Conservation (phyloP, 331 rosid genomes). For the Arachis monticola region DNA sequence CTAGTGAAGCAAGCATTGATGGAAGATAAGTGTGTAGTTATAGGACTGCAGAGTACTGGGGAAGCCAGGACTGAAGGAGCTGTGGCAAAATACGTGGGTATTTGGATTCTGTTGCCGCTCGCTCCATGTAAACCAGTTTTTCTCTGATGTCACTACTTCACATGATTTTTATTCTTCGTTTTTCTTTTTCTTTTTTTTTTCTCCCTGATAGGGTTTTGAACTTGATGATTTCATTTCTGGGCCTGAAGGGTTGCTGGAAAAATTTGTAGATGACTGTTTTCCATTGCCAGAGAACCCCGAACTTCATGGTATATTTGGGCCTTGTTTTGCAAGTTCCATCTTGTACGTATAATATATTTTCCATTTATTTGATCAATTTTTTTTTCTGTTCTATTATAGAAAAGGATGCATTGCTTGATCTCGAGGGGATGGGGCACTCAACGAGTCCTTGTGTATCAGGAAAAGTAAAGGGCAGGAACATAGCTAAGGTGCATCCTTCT, state of each 20-base stretch:
- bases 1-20: slow-evolving; percentile 81
- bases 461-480: slow-evolving; percentile 91
- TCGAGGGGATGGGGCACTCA: slow-evolving; percentile 89
- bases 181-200: background rate
- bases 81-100: slow-evolving; percentile 92
- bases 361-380: slow-evolving; percentile 13
- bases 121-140: slow-evolving; percentile 29
- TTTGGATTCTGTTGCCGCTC: slow-evolving; percentile 34
- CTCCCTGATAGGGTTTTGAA: slow-evolving; percentile 75
- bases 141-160: slow-evolving; percentile 33
- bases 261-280: slow-evolving; percentile 93
- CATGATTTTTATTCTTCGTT: slow-evolving; percentile 17
- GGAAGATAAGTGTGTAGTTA: slow-evolving; percentile 85
- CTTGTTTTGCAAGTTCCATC: slow-evolving; percentile 32
- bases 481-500: slow-evolving; percentile 76
- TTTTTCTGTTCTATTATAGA: slow-evolving; percentile 50
- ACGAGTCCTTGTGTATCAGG: slow-evolving; percentile 81
- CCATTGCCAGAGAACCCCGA: slow-evolving; percentile 98
- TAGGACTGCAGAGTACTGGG: slow-evolving; percentile 99
- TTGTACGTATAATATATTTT: slow-evolving; percentile 6
- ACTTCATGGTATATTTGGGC: slow-evolving; percentile 63
- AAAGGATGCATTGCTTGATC: slow-evolving; percentile 91
- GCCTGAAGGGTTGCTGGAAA: slow-evolving; percentile 90
- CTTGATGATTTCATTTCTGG: slow-evolving; percentile 99
- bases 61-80: slow-evolving; percentile 99